A percentile compares a stretch with the other conserved stretches of the same genome.
Conservation (phyloP, 768 basidiomycete species). For the Leccinellum luteum region DNA sequence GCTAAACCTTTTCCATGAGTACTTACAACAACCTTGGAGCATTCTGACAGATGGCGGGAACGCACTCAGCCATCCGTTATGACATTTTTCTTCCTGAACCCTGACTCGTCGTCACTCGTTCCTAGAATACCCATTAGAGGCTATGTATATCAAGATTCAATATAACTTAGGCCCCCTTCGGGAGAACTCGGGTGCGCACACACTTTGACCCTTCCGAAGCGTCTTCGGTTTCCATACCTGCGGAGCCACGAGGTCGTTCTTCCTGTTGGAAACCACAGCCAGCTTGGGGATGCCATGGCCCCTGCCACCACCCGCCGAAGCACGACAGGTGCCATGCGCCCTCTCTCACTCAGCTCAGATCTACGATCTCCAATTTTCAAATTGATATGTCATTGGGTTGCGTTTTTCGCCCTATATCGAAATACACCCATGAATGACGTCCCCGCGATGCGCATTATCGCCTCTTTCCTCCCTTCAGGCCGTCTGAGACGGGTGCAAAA, state of each 20-base stretch:
- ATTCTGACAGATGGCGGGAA: background rate
- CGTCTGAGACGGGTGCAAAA: background rate
- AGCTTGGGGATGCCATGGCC: no score
- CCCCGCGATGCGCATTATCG: slow-evolving; percentile 21
- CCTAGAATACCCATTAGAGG: slow-evolving; percentile 1
- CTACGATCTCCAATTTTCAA: slow-evolving; percentile 4
- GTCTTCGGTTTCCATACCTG: slow-evolving; percentile 7
- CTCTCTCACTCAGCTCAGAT: slow-evolving; percentile 3
- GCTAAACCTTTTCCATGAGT: background rate
- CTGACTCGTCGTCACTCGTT: background rate
- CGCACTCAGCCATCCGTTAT: background rate
- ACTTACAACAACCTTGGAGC: background rate
- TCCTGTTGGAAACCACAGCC: slow-evolving; percentile 13
- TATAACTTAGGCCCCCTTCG: slow-evolving; percentile 6
- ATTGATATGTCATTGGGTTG: slow-evolving; percentile 5
- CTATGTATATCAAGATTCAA: background rate
- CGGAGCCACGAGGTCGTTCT: slow-evolving; percentile 19
- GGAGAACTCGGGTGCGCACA: slow-evolving; percentile 10
- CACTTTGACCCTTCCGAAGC: slow-evolving; percentile 6
- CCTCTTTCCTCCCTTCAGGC: slow-evolving; percentile 4
- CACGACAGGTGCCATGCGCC: background rate
- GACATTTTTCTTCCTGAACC: background rate
- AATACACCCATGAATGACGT: background rate
- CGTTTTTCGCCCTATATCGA: slow-evolving; percentile 2
- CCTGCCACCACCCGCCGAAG: slow-evolving; percentile 16